Evolutionary conservation across 2,329 filamentous ascomycete genomes (phyloP), one percentile per base, ranked within the genome.

Genomic region (Fusarium nodosum): DNA sequence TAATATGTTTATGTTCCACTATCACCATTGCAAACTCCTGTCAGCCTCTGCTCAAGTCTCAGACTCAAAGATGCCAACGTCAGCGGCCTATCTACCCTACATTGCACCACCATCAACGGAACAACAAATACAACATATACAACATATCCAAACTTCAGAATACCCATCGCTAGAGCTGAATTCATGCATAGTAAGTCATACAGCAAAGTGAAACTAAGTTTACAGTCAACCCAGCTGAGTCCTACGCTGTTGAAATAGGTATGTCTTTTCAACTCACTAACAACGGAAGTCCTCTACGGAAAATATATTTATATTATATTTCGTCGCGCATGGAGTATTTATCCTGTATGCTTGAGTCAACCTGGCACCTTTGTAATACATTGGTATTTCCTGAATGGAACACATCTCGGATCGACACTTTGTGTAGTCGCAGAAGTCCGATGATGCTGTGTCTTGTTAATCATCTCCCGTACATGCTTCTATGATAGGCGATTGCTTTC

Each of bases 251-350:
- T 4, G 64, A 64, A 45, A 71, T 54, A 58, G 67, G 64, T 66
- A 56, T 24, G 28, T 22, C 7, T 34, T 30, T 5, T 13, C 6
- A 15, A 22, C 18, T 51, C 44, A 53, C 33, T 39, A 18, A 36
- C 4, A 7, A 3, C 7, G 2, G 26, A 63, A 81, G 79, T 84
- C 16, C 82, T 83, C 4, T 82, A 85, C 58, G 83, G 83, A 61
- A 83, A 83, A 41, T 85, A 84, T 58, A 78, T 83, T 2, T 79
- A 82, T 7, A 77, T 79, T 18, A 76, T 80, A 48, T 77, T 85
- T 50, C 72, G 83, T 39, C 69, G 75, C 5, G 79, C 77, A 4
- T 78, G 79, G 10, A 73, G 68, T 15, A 60, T 68, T 4, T 80
- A 84, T 59, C 75, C 83, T 18, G 50, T 66, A 18, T 52, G 71